Conservation (phyloP, 2,329 filamentous ascomycete genomes). For the Penicillium expansum region DNA sequence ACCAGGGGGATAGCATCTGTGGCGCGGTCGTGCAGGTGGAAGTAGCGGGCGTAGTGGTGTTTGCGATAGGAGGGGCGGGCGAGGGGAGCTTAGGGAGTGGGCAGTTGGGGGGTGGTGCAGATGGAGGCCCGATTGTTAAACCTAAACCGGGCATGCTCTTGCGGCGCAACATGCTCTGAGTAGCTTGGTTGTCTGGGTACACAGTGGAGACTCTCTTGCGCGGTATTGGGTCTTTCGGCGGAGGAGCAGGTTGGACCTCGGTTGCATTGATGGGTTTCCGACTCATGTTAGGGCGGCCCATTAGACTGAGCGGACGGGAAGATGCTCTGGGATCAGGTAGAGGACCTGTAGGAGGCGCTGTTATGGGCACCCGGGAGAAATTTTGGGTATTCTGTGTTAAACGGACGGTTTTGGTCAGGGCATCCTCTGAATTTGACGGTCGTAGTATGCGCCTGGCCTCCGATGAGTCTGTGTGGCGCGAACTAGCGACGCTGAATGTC, state of each 20-base stretch:
- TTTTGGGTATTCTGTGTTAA: conserved; percentile 10
- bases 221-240: conserved; percentile 9
- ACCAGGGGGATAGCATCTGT: conserved; percentile 14
- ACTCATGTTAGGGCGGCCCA: conserved; percentile 15
- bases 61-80: conserved; percentile 20
- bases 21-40: not conserved
- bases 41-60: not conserved
- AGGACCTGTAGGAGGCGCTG: conserved; percentile 10
- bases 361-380: conserved; percentile 19
- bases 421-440: conserved; percentile 32
- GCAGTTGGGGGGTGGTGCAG: conserved; percentile 34
- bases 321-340: conserved; percentile 12
- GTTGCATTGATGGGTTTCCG: conserved; percentile 9
- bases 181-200: conserved; percentile 9
- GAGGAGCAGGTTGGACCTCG: conserved; percentile 4
- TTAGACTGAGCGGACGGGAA: conserved; percentile 24
- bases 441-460: conserved; percentile 28
- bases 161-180: conserved; percentile 25
- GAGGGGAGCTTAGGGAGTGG: conserved; percentile 35
- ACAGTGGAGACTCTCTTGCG: conserved; percentile 17
- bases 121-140: conserved; percentile 29
- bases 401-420: conserved; percentile 20
- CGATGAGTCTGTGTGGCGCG: conserved; percentile 19
- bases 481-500: conserved; percentile 26
- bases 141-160: conserved; percentile 37